A percentile compares a stretch with the other conserved stretches of the same genome.
These are phyloP conservation scores for Ustulina deusta DNA, from an alignment of 2,329 filamentous ascomycete species.

Conservation along the genomic window DNA sequence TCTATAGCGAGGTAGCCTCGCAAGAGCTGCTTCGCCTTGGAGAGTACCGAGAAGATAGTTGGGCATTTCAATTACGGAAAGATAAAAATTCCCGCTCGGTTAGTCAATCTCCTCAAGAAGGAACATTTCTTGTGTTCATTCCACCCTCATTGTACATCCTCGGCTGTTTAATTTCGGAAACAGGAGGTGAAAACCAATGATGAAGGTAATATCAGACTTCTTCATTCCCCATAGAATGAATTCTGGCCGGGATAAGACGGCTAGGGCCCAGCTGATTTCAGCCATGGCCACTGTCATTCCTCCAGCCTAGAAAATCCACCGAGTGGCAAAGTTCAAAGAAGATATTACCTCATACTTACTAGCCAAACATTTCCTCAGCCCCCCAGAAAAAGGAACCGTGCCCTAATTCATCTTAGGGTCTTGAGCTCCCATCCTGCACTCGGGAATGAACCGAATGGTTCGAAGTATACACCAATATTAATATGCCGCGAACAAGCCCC, in stretches of 20 bases:
- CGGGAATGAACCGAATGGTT: neutral
- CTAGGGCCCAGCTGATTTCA: conserved; percentile 11
- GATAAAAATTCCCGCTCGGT: neutral
- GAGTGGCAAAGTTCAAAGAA: neutral
- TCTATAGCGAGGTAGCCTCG: no score
- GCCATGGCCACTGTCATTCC: neutral
- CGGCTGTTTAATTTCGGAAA: neutral
- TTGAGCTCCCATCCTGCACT: neutral
- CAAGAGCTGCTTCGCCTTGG: no score
- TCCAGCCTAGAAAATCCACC: neutral
- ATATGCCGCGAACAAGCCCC: neutral
- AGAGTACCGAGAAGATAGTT: neutral
- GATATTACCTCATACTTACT: neutral
- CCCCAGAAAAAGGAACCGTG: neutral
- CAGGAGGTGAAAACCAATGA: neutral
- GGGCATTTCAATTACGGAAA: no score
- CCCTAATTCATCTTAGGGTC: neutral
- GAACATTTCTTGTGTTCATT: neutral
- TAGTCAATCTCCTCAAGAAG: neutral
- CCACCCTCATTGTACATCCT: neutral
- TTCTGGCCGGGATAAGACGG: conserved; percentile 4
- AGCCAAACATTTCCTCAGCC: neutral
- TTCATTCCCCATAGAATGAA: neutral
- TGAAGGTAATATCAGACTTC: neutral
- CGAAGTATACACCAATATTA: neutral